These are phyloP conservation scores for Marsdenia floribunda DNA, from an alignment of 257 asterid species.

Conservation along the genomic window DNA sequence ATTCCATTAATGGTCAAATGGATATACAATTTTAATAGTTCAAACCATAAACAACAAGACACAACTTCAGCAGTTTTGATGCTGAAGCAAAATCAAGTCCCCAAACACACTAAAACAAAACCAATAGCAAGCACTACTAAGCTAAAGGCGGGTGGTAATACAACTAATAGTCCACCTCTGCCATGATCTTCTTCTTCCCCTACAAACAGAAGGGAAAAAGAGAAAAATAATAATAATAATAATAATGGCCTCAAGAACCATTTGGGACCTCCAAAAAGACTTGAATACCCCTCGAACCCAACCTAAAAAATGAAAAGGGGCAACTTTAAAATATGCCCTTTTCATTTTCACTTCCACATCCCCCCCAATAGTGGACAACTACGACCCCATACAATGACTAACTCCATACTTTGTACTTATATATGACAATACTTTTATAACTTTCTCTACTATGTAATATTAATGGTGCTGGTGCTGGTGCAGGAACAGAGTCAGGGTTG, in stretches of 20 bases:
- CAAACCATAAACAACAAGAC: conserved; percentile 14
- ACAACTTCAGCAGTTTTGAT: conserved; percentile 15
- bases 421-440: conserved; percentile 30
- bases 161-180: conserved; percentile 25
- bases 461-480: neutral
- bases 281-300: conserved; percentile 22
- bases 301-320: conserved; percentile 21
- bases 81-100: neutral
- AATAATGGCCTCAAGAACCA: conserved; percentile 18
- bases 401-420: neutral
- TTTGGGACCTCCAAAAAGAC: conserved; percentile 17
- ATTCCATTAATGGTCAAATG: conserved; percentile 26
- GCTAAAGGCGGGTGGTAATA: conserved; percentile 24
- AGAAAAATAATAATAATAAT: neutral
- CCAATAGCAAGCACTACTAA: neutral
- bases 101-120: neutral
- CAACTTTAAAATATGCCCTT: conserved; percentile 47
- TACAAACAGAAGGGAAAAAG: conserved; percentile 6
- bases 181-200: conserved; percentile 22
- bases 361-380: conserved; percentile 17
- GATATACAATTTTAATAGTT: conserved; percentile 25
- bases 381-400: neutral
- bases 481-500: neutral
- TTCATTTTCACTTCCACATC: conserved; percentile 5
- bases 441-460: conserved; percentile 5